Base-by-base conservation (phyloP, 257 asterid genomes). In the Scutellaria galericulata region DNA sequence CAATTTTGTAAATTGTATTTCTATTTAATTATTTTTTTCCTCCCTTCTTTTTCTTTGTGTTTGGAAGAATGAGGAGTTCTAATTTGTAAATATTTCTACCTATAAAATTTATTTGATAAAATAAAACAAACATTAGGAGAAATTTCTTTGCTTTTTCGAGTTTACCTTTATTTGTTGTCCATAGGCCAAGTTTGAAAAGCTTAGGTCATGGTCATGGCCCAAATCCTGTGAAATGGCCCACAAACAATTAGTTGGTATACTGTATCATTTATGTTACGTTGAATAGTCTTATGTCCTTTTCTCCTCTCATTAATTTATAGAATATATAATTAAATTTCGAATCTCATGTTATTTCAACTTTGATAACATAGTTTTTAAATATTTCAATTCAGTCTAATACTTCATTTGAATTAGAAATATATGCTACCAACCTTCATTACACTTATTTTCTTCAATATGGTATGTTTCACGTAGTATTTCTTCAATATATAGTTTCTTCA, bases 191-290 rank as follows among this genome's bases (percentile, higher is more conserved):
- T 24, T 3, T 18, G 24, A 37, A 39, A 39, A 61, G 13, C 50
- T 40, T 40, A 59, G 45, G 3, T 57, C 46, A 59, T 35, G 46
- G 62, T 24, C 14, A 22, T 22, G 62, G 40, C 14, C 48, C 50
- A 60, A 60, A 60, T 60, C 66, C 7, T 60, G 66, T 7, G 47
- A 22, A 14, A 27, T 61, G 66, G 66, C 50, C 66, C 66, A 61
- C 66, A 61, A 39, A 27, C 22, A 40, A 61, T 14, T 61, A 39
- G 39, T 14, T 39, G 50, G 50, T 44, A 61, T 14, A 31, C 52
- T 13, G 22, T 14, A 14, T 18, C 14, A 37, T 27, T 18, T 24
- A 56, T 56, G 63, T 56, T n/a, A 8, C 63, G 63, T 27, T 61
- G 50, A 61, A 37, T 7, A 56, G 41, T 24, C 62, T 31, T 9